A percentile compares a stretch with the other conserved stretches of the same genome.
Conservation (phyloP, 257 asterid species). For the Solanum bukasovii region DNA sequence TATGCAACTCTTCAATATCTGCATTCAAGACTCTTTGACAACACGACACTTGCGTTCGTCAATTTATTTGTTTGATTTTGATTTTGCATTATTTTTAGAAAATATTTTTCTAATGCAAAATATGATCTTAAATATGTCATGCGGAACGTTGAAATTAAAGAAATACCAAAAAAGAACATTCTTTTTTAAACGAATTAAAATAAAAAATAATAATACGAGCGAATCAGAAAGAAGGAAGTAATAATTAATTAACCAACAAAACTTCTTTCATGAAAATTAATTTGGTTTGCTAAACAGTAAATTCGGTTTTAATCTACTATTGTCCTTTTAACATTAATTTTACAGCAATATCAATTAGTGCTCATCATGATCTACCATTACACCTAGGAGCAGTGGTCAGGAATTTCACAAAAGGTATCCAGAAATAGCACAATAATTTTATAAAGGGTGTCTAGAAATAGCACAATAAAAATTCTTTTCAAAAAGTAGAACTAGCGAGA, state of each 20-base stretch:
- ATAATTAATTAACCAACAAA: background rate
- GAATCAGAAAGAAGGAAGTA: fast-evolving
- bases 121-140: fast-evolving
- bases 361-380: background rate
- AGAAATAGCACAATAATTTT: no score
- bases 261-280: background rate
- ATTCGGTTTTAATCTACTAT: background rate
- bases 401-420: no score
- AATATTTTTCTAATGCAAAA: fast-evolving
- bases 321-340: background rate
- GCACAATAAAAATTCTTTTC: no score
- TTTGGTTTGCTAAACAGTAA: background rate
- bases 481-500: no score
- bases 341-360: background rate
- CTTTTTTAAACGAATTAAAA: no score
- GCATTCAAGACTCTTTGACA: background rate
- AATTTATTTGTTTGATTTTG: background rate
- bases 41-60: background rate
- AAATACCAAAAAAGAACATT: fast-evolving
- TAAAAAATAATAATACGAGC: background rate
- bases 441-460: no score
- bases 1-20: background rate
- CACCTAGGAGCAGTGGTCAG: background rate
- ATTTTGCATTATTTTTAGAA: fast-evolving
- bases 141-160: fast-evolving